These are phyloP conservation scores for Chlamydomonas schloesseri DNA, from an alignment of 139 green algal species.

Conservation along the genomic window DNA sequence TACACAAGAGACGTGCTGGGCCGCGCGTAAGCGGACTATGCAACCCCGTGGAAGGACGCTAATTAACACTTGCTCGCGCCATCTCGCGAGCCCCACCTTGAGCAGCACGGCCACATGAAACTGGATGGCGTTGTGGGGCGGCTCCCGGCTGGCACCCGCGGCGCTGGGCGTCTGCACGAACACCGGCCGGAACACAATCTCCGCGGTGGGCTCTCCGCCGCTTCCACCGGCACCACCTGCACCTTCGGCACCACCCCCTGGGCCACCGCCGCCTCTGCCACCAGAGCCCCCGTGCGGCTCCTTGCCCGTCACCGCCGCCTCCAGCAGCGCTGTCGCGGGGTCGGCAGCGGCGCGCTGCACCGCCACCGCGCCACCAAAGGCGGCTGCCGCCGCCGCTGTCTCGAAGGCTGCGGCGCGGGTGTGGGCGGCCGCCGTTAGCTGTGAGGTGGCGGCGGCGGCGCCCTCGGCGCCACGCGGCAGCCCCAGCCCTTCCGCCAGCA, in stretches of 20 bases:
- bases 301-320: background rate
- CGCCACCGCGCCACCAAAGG: background rate
- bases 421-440: background rate
- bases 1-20: no score
- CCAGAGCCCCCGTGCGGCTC: background rate
- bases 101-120: conserved; percentile 28
- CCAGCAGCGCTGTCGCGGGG: background rate
- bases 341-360: background rate
- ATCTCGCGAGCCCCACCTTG: no score
- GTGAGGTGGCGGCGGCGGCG: background rate
- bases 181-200: conserved; percentile 42
- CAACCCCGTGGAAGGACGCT: no score
- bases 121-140: background rate
- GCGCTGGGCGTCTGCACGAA: conserved; percentile 5
- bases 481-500: background rate
- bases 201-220: background rate
- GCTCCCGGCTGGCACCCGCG: background rate
- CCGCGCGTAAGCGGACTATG: no score
- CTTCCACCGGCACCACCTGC: background rate
- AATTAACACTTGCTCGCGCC: no score
- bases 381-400: background rate
- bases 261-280: background rate
- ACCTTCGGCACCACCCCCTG: background rate
- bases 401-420: background rate
- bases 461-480: background rate